Base-by-base conservation (phyloP, 1,284 basidiomycete species). In the Sporisorium graminicola region DNA sequence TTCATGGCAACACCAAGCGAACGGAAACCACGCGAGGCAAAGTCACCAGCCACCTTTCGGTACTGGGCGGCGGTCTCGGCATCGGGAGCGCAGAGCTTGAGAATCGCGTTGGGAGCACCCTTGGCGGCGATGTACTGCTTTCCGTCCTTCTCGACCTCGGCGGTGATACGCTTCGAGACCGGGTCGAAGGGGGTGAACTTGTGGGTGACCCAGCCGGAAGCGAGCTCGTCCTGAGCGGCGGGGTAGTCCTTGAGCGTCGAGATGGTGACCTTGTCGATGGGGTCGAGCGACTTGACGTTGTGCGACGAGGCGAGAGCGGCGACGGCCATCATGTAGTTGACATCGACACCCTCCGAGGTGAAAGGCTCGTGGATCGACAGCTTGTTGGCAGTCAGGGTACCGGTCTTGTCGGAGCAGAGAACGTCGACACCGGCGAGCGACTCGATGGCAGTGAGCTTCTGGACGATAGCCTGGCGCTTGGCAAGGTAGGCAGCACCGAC, bases 371-470 rank as follows among this genome's bases (percentile, higher is more conserved):
- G 88, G 47, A 90, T 85, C 18, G 87, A 87, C n/a, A 90, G 86
- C 86, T 89, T 89, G 87, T 90, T 90, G 51, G 89, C 89, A 13
- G 89, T 90, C 43, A 90, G 83, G 7, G 88, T 89, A 69, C 88
- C 89, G 8, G 89, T 90, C 87, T 90, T 90, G 83, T 90, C 89
- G 37, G 88, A 88, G 85, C 89, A 90, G 42, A 90, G 87, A 31
- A 90, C 88, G 74, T 90, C 88, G 67, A 90, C 89, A 79, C 89
- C 89, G 27, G 89, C 89, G 26, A 90, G 86, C 35, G 88, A 88
- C 82, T 90, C 89, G 83, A 90, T 90, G 53, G 89, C 89, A 14
- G 89, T 89, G 49, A 90, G 86, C 84, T 89, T 89, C 82, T 90
- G 89, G n/a, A 90, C 89, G 82, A 90, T 90, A n/a, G 89, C 89